Conservation (phyloP, 2,329 filamentous ascomycete genomes). For the Didymella sp. region DNA sequence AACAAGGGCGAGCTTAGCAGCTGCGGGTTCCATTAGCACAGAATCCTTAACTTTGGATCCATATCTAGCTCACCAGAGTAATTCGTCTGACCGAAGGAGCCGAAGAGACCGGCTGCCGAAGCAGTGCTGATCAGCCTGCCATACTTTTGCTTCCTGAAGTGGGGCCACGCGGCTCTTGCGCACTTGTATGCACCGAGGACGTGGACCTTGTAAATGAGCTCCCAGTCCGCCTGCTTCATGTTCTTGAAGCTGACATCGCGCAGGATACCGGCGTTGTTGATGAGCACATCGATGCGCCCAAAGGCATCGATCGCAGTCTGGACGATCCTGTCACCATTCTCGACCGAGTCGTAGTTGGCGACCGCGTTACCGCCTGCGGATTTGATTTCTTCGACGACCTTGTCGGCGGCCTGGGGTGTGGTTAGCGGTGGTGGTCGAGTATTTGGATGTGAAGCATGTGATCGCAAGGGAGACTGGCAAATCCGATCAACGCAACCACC, state of each 20-base stretch:
- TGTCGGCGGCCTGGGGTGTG: slow-evolving; percentile 72
- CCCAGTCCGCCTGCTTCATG: slow-evolving; percentile 97
- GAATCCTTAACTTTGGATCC: background rate
- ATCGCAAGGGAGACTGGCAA: background rate
- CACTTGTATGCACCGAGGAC: slow-evolving; percentile 95
- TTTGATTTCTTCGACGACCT: slow-evolving; percentile 83
- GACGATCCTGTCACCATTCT: slow-evolving; percentile 93
- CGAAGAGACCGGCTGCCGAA: slow-evolving; percentile 94
- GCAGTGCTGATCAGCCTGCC: slow-evolving; percentile 96
- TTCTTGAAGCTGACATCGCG: slow-evolving; percentile 98
- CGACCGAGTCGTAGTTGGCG: slow-evolving; percentile 95
- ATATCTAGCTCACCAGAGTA: slow-evolving; percentile 71
- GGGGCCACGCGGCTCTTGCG: slow-evolving; percentile 89
- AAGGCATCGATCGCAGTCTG: slow-evolving; percentile 81
- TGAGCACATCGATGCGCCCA: slow-evolving; percentile 89
- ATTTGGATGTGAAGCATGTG: slow-evolving; percentile 5
- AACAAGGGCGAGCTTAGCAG: slow-evolving; percentile 92
- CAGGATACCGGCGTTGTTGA: slow-evolving; percentile 98
- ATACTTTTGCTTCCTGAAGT: slow-evolving; percentile 99
- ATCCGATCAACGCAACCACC: too few species aligned
- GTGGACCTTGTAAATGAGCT: slow-evolving; percentile 91
- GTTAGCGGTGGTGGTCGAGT: slow-evolving; percentile 19
- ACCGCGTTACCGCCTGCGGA: slow-evolving; percentile 92
- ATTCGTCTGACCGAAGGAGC: slow-evolving; percentile 94
- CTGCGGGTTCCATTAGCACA: slow-evolving; percentile 51